Base-by-base conservation (phyloP, 1,284 basidiomycete species). In the Vanrija pseudolonga region DNA sequence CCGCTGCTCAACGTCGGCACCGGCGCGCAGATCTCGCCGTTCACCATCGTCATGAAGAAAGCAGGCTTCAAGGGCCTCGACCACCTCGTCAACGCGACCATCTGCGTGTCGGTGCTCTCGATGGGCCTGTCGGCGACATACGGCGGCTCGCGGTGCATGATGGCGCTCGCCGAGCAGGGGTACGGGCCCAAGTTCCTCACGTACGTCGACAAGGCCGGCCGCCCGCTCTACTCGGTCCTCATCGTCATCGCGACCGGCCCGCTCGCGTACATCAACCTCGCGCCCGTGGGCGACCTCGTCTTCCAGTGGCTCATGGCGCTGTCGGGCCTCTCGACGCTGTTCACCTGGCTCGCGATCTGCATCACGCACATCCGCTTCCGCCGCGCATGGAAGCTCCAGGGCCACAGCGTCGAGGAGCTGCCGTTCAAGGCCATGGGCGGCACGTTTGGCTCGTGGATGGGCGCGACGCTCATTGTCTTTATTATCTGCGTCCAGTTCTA, bases 181-280 rank as follows among this genome's bases (percentile, higher is more conserved):
- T 77, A 77, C 62, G 78, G 77, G 1, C 80, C 79, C 55, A 69
- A 66, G 50, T 24, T 66, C 60, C 78, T 78, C 66, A 64, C 67
- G 40, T 77, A 79, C 64, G 75, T 81, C 50, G 80, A 82, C 74
- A 79, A 80, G 61, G 63, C 76, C 18, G 80, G 80, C 36, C 77
- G 80, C 19, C 81, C 80, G 2, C 64, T 79, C 6, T 76, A 59
- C 47, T 77, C 80, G 7, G 69, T 79, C 15, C 23, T 76, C 47
- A 54, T 65, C 62, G 60, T 77, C 66, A 53, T 77, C 20, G 54
- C 61, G 42, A 76, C 73, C 45, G 69, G 58, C 26, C 75, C 77
- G 15, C 70, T 79, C 47, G 74, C 75, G 20, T 77, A 76, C 64
- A 67, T 76, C 67, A 67, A 69, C 51, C 76, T 76, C n/a, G 51